Evolutionary conservation across 2,329 filamentous ascomycete genomes (phyloP), one percentile per base, ranked within the genome.

Genomic region (Elsinoe ampelina): DNA sequence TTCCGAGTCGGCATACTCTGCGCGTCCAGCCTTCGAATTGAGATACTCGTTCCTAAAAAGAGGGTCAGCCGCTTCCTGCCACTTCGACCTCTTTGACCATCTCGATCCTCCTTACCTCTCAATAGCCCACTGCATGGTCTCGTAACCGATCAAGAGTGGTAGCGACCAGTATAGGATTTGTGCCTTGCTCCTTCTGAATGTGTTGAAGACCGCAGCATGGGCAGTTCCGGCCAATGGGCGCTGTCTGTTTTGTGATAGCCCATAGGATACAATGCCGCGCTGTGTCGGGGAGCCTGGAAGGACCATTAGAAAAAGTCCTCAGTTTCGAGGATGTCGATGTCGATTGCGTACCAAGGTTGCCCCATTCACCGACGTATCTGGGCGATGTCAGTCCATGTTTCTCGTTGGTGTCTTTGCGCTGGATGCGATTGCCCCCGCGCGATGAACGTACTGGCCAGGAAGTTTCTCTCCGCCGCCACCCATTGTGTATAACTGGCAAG

Each of bases 161-260:
- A 93, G 87, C 22, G 85, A 80, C 74, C 91, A 84, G 81, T 91
- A 98, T 65, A 97, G 83, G 65, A 95, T 83, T 80, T 97, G 93
- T 65, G 80, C 74, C 72, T 84, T 85, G 75, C 86, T 87, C 68
- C 93, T 84, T 73, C 93, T 85, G 81, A 87, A 95, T 66, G 83
- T 85, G 82, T 98, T 98, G 85, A 97, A 97, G 78, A 97, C 76
- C 68, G 91, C 92, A 64, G 85, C 87, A 73, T 92, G 77, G 63
- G 80, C 73, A 59, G 85, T 78, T 67, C 88, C 89, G 62, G 89
- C 89, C 64, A 95, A 80, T 62, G 90, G 87, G 68, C 87, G 85
- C 78, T 95, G 92, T 71, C 87, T 86, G 81, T 98, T 97, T 64
- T 86, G 75, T 65, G 88, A 85, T 64, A 98, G 71, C 63, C 85